phyloP scores from a whole-genome alignment of 371 early-diverging fungal genomes.

The Paraphysoderma sedebokerense region DNA sequence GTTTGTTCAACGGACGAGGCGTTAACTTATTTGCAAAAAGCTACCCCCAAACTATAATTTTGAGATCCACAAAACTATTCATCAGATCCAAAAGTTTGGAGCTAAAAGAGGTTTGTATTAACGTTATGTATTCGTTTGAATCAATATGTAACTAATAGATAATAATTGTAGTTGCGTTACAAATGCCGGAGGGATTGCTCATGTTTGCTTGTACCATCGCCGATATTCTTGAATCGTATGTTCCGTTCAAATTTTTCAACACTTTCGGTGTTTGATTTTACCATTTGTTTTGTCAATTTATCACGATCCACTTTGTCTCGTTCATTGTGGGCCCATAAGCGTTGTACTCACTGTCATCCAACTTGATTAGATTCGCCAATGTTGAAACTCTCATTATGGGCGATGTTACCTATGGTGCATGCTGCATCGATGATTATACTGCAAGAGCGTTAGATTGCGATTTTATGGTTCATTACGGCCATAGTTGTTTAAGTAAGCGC shows the following conservation, averaged over 20 bases:
- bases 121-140: background rate
- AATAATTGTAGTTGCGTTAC: constrained; percentile 63
- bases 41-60: constrained; percentile 98
- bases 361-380: constrained; percentile 41
- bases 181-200: constrained; percentile 98
- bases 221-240: constrained; percentile 72
- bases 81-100: constrained; percentile 62
- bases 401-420: constrained; percentile 99
- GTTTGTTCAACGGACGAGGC: no score
- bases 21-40: constrained; percentile 8
- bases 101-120: constrained; percentile 50
- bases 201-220: constrained; percentile 87
- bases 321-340: no score
- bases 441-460: constrained; percentile 89
- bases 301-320: no score
- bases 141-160: background rate
- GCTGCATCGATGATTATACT: constrained; percentile 97
- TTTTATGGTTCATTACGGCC: constrained; percentile 98
- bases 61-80: constrained; percentile 95
- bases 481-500: constrained; percentile 76
- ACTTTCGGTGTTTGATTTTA: no score
- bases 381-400: constrained; percentile 94
- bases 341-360: background rate
- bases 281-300: no score
- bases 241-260: constrained; percentile 4